Evolutionary conservation across 108 stramenopile species (phyloP).

Genomic region (Cylindrotheca fusiformis): DNA sequence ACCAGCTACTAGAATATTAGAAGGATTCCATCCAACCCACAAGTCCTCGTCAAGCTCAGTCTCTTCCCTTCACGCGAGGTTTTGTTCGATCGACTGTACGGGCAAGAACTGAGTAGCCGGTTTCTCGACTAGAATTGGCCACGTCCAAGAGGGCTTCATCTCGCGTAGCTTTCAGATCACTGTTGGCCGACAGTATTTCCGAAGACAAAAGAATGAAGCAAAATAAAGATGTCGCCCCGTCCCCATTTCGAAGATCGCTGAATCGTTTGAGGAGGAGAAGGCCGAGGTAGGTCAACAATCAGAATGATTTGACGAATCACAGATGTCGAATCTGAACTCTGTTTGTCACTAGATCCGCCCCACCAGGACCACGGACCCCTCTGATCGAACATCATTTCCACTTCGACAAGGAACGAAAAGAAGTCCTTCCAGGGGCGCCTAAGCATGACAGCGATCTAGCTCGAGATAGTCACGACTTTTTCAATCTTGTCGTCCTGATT

Average conservation of each 20-base stretch:
- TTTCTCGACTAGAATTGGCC: no score
- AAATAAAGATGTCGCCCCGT: neutral
- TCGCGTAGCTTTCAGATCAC: no score
- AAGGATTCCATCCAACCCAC: no score
- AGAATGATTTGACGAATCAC: neutral
- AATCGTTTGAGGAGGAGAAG: neutral
- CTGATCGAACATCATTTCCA: conserved; percentile 67
- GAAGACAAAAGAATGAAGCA: no score
- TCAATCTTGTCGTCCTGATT: conserved; percentile 79
- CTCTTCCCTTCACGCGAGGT: no score
- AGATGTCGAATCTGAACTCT: no score
- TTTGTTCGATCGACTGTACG: no score
- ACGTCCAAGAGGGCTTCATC: no score
- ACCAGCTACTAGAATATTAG: no score
- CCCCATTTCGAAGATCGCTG: neutral
- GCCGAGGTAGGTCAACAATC: neutral
- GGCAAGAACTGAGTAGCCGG: no score
- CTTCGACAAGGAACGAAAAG: conserved; percentile 45
- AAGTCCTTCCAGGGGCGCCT: conserved; percentile 73
- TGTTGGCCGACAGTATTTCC: no score
- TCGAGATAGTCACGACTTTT: conserved; percentile 82
- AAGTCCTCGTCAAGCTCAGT: no score
- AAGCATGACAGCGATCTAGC: conserved; percentile 67
- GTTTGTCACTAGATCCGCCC: conserved; percentile 39
- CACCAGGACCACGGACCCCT: conserved; percentile 27